Evolutionary conservation across 2,329 filamentous ascomycete genomes (phyloP).

Genomic region (Atkinsonella texensis): DNA sequence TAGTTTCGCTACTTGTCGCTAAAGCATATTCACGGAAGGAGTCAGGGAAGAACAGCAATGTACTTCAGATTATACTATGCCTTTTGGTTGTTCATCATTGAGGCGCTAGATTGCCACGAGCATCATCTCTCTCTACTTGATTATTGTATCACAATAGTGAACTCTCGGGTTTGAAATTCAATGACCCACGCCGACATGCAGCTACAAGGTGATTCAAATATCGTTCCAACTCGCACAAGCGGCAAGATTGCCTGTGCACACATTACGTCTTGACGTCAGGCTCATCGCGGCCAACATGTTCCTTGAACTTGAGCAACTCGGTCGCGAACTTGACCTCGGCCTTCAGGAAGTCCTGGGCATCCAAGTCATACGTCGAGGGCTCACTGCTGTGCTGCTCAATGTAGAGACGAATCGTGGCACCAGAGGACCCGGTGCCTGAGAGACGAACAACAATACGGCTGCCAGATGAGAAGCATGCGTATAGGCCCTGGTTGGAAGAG

Average conservation of each 20-base stretch:
- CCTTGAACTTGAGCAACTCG: conserved; percentile 80
- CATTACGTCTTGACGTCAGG: conserved; percentile 88
- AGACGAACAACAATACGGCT: conserved; percentile 91
- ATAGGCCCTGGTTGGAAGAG: conserved; percentile 91
- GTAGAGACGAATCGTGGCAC: conserved; percentile 92
- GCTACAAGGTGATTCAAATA: background rate
- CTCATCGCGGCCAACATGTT: conserved; percentile 83
- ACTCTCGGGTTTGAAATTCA: background rate
- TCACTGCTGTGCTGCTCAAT: conserved; percentile 91
- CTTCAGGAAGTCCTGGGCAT: conserved; percentile 89
- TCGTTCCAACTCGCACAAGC: background rate
- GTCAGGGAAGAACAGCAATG: background rate
- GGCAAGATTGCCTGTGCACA: background rate
- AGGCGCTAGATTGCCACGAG: conserved; percentile 1
- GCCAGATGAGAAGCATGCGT: conserved; percentile 85
- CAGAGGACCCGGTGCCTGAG: conserved; percentile 88
- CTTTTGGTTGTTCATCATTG: background rate
- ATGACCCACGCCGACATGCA: background rate
- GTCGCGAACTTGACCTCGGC: conserved; percentile 80
- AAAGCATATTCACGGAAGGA: background rate
- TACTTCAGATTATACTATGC: background rate
- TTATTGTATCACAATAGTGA: background rate
- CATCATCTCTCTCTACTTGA: background rate
- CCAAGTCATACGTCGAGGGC: conserved; percentile 60
- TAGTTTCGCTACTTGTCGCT: background rate